A percentile compares a stretch with the other conserved stretches of the same genome.
Conservation (phyloP, 176 grass and related monocot genomes). For the Calamus simplicifolius region DNA sequence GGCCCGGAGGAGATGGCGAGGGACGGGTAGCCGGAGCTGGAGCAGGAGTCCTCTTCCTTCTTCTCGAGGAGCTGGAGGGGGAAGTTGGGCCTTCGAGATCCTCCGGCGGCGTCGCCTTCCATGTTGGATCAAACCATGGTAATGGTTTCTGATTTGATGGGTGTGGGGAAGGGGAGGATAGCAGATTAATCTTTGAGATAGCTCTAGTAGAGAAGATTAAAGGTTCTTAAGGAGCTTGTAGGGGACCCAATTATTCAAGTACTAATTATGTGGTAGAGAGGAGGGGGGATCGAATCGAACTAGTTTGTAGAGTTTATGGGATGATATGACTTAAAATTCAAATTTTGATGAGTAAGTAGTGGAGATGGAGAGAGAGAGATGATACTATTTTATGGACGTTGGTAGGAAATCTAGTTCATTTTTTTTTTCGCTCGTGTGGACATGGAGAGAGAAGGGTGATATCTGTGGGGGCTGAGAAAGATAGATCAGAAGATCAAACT, state of each 20-base stretch:
- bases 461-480: not conserved
- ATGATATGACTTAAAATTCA: too few species aligned
- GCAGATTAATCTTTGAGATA: not conserved
- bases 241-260: too few species aligned
- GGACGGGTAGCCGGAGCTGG: conserved; percentile 14
- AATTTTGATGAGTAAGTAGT: not conserved
- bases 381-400: conserved; percentile 68
- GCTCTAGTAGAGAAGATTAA: not conserved
- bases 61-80: conserved; percentile 26
- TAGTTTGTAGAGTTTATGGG: too few species aligned
- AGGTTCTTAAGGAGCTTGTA: too few species aligned
- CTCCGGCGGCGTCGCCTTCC: conserved; percentile 3
- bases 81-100: conserved; percentile 13
- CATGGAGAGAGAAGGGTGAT: conserved; percentile 22
- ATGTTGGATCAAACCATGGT: conserved; percentile 7
- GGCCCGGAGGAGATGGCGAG: conserved; percentile 9
- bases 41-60: conserved; percentile 23
- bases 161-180: not conserved
- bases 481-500: not conserved
- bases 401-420: conserved; percentile 31
- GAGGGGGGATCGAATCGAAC: too few species aligned
- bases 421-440: conserved; percentile 10
- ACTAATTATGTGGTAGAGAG: too few species aligned
- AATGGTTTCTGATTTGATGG: not conserved
- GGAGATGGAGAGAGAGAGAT: not conserved